Base-by-base conservation (phyloP, 2,329 filamentous ascomycete genomes). In the Ciborinia camelliae region DNA sequence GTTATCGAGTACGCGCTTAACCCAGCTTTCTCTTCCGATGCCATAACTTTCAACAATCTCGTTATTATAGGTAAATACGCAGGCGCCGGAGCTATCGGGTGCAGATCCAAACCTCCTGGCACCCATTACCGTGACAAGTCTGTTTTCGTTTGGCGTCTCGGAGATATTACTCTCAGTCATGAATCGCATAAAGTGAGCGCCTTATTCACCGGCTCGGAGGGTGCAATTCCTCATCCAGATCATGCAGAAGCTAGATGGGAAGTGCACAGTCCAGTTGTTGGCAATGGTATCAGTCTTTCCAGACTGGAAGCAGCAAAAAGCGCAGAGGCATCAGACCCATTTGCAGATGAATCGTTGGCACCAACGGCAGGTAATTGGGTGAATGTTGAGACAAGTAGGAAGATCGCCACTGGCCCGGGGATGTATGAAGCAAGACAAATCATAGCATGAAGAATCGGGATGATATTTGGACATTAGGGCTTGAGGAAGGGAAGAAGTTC, bases 161-260 rank as follows among this genome's bases (percentile, higher is more conserved):
- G 88, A 53, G 89, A 96, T 68, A 80, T 98, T 20, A 89, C 86
- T 0, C 81, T 90, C 50, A 52, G 30, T 14, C 43, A 88, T 0
- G 81, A 82, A 52, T 79, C 86, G 69, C 84, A 89, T 72, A 94
- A 92, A 77, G 86, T 97, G 65, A 87, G 97, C 8, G 95, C 92
- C 66, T 86, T 92, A 3, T 90, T 99, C 71, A 80, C 84, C 12
- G 82, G 88, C 30, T 91, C 90, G 0, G 89, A 93, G 41, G 86
- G 85, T 30, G 82, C 86, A 60, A 86, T 86, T 71, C 87, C 90
- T 0, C 86, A 86, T 68, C 85, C 90, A 6, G 92, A 92, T 0
- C 87, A 86, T 62, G 84, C 96, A 10, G 94, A 99, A 75, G 91
- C 91, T 0, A 82, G 88, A 64, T 97, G 93, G 87, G 92, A 97